These are phyloP conservation scores for Aspergillus sp. DNA, from an alignment of 2,329 filamentous ascomycete genomes.

Conservation along the genomic window DNA sequence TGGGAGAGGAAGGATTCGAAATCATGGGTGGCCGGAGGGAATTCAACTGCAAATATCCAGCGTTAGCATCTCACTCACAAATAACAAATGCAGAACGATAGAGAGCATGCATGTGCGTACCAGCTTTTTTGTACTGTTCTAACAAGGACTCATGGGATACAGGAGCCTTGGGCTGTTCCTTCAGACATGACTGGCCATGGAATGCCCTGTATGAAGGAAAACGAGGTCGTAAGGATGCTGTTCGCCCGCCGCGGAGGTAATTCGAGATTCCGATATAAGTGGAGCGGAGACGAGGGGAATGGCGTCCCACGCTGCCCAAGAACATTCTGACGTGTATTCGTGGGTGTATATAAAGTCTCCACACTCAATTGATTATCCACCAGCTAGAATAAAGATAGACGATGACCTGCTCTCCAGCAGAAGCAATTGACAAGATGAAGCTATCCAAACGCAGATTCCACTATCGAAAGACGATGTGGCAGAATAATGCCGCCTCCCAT, in stretches of 20 bases:
- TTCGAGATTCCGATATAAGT: slow-evolving; percentile 37
- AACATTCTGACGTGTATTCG: slow-evolving; percentile 10
- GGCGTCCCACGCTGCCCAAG: slow-evolving; percentile 16
- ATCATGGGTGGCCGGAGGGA: slow-evolving; percentile 41
- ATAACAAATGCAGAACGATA: no score
- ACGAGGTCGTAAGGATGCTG: slow-evolving; percentile 6
- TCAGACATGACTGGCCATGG: slow-evolving; percentile 15
- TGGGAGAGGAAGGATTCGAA: slow-evolving; percentile 30
- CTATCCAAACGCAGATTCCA: no score
- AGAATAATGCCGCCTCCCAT: slow-evolving; percentile 15
- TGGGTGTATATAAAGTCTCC: no score
- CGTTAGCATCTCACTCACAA: neutral
- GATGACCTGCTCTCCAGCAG: neutral
- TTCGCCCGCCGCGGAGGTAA: slow-evolving; percentile 23
- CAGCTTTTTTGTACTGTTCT: slow-evolving; percentile 42
- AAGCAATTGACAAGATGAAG: neutral
- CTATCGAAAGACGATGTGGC: slow-evolving; percentile 2
- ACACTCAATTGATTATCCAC: neutral
- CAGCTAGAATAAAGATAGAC: no score
- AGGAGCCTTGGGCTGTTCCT: slow-evolving; percentile 11
- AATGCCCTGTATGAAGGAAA: slow-evolving; percentile 12
- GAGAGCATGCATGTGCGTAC: slow-evolving; percentile 26
- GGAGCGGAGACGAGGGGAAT: slow-evolving; percentile 21
- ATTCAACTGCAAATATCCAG: slow-evolving; percentile 35
- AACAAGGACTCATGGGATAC: slow-evolving; percentile 23